Percentiles rank a stretch among this genome's conserved stretches.
These are phyloP conservation scores for Nematocida major DNA, from an alignment of 371 early-diverging fungal genomes.

Conservation along the genomic window DNA sequence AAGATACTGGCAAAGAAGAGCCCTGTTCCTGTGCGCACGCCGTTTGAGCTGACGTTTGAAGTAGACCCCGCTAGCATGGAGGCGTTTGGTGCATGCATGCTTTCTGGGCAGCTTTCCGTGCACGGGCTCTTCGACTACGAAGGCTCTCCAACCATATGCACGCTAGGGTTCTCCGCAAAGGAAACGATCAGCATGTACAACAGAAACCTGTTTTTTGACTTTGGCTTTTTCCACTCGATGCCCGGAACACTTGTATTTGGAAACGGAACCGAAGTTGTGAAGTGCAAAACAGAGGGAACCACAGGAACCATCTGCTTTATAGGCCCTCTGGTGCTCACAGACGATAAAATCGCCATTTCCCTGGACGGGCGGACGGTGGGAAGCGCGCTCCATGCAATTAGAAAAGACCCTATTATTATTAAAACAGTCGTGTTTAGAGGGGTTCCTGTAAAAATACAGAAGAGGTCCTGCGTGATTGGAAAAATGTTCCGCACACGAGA, in stretches of 20 bases:
- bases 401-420: conserved; percentile 56
- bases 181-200: neutral
- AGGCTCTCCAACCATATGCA: conserved; percentile 25
- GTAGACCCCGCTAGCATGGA: neutral
- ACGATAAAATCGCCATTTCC: conserved; percentile 33
- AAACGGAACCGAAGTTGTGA: conserved; percentile 52
- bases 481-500: conserved; percentile 62
- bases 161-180: conserved; percentile 19
- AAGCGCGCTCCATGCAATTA: conserved; percentile 15
- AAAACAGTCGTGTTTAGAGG: conserved; percentile 56
- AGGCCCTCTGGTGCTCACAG: conserved; percentile 53
- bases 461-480: conserved; percentile 54
- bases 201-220: neutral
- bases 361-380: neutral
- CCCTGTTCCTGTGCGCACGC: conserved; percentile 21
- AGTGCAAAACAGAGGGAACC: conserved; percentile 33
- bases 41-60: conserved; percentile 11
- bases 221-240: neutral
- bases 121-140: conserved; percentile 45
- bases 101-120: conserved; percentile 7
- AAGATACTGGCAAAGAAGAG: conserved; percentile 45
- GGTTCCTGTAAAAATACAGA: conserved; percentile 57
- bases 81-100: neutral
- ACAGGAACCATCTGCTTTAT: conserved; percentile 59
- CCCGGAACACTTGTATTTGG: conserved; percentile 14